phyloP scores from a whole-genome alignment of 495 filamentous ascomycete genomes.

The Pseudoneurospora amorphoporcata region DNA sequence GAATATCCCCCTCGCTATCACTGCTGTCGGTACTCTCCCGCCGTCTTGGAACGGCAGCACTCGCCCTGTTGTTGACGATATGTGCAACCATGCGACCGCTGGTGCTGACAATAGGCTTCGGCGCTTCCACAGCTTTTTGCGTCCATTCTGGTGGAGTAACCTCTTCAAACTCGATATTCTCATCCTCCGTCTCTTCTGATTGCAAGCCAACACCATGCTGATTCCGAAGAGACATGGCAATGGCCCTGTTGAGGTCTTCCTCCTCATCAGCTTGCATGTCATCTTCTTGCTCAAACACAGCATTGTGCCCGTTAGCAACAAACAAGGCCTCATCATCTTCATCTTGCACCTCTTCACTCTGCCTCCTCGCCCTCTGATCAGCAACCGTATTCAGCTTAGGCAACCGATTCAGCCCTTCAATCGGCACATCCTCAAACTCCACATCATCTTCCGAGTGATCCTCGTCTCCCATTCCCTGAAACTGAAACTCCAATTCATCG shows the following conservation, averaged over 20 bases:
- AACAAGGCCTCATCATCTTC: constrained; percentile 55
- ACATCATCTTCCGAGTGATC: constrained; percentile 49
- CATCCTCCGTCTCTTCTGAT: constrained; percentile 29
- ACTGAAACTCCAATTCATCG: constrained; percentile 56
- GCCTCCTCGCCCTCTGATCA: constrained; percentile 9
- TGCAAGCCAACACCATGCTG: constrained; percentile 27
- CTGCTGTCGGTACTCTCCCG: constrained; percentile 38
- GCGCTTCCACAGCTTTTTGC: constrained; percentile 42
- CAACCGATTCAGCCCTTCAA: constrained; percentile 84
- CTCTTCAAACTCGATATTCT: constrained; percentile 39
- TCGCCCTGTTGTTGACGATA: constrained; percentile 52
- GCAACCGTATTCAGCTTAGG: constrained; percentile 42
- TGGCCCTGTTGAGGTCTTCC: constrained; percentile 68
- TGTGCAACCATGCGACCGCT: constrained; percentile 50
- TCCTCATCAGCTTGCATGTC: constrained; percentile 52
- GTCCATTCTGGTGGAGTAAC: constrained; percentile 41
- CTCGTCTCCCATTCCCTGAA: constrained; percentile 44
- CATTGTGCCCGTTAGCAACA: constrained; percentile 34
- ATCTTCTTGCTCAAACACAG: constrained; percentile 43
- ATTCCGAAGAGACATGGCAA: constrained; percentile 64
- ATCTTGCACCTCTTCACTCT: constrained; percentile 1
- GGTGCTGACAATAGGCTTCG: constrained; percentile 40
- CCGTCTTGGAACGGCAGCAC: constrained; percentile 39
- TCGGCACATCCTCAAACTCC: constrained; percentile 89
- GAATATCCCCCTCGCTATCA: constrained; percentile 54